Conservation (phyloP, 208 protist genomes). For the Leishmania turanica region DNA sequence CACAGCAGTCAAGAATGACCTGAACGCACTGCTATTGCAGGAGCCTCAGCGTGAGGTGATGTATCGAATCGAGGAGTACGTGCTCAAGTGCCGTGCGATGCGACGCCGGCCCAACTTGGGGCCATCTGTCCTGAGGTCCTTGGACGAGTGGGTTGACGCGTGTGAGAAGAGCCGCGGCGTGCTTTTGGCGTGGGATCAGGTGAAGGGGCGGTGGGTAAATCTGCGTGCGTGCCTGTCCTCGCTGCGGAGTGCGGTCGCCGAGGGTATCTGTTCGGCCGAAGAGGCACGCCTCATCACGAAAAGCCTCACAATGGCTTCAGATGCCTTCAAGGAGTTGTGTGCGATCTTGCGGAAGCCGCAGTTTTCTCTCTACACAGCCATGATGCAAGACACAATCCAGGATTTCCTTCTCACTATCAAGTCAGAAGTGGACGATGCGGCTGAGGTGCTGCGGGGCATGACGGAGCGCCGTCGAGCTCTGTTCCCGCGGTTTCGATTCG, state of each 20-base stretch:
- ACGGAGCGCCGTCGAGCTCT: conserved; percentile 90
- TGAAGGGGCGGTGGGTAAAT: conserved; percentile 48
- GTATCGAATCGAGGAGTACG: conserved; percentile 59
- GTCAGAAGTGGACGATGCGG: conserved; percentile 90
- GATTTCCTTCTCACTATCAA: conserved; percentile 87
- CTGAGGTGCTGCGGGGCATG: conserved; percentile 85
- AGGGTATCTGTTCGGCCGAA: conserved; percentile 16
- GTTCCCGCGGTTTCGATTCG: conserved; percentile 95
- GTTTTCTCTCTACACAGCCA: conserved; percentile 91
- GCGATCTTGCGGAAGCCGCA: conserved; percentile 69
- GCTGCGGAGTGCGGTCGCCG: conserved; percentile 17
- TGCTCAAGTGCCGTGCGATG: conserved; percentile 50
- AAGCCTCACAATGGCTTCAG: conserved; percentile 13
- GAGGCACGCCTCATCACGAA: conserved; percentile 7
- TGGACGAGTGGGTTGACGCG: conserved; percentile 76
- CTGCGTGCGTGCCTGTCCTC: conserved; percentile 28
- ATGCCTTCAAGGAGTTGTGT: conserved; percentile 37
- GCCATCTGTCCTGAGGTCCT: conserved; percentile 48
- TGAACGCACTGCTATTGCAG: conserved; percentile 22
- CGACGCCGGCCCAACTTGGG: conserved; percentile 55
- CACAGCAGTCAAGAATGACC: conserved; percentile 18
- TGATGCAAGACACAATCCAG: conserved; percentile 91
- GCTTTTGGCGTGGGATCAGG: conserved; percentile 46
- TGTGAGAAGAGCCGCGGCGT: conserved; percentile 64
- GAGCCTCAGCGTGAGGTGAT: conserved; percentile 37